Percentiles rank a stretch among this genome's conserved stretches.
Evolutionary conservation across 805 yeast species (phyloP).

Genomic region (Pachysolen tannophilus): DNA sequence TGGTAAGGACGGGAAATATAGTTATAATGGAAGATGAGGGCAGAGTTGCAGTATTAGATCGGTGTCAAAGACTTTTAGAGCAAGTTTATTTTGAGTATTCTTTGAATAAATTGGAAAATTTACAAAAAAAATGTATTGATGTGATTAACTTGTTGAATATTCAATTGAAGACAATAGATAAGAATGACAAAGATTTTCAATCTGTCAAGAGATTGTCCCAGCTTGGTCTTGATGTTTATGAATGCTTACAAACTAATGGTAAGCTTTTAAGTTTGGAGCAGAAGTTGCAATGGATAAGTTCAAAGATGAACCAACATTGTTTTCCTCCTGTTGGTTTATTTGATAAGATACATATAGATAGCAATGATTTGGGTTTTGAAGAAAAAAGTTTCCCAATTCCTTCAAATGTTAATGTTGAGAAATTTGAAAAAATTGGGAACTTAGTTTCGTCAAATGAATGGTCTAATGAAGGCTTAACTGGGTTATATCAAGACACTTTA

Average conservation of each 20-base stretch:
- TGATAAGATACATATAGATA: slow-evolving; percentile 5
- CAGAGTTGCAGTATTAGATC: slow-evolving; percentile 1
- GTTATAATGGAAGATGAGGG: too few relatives aligned
- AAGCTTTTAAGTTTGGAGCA: too few relatives aligned
- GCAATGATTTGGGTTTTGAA: not conserved
- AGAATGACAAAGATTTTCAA: too few relatives aligned
- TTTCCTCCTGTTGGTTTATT: slow-evolving; percentile 5
- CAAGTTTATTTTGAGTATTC: not conserved
- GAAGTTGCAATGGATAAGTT: slow-evolving; percentile 16
- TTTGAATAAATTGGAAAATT: not conserved
- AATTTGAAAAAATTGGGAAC: not conserved
- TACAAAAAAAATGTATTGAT: not conserved
- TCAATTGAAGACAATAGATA: not conserved
- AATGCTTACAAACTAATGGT: too few relatives aligned
- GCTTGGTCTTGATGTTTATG: too few relatives aligned
- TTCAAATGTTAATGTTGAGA: not conserved
- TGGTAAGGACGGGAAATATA: too few relatives aligned
- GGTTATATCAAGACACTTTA: slow-evolving; percentile 40
- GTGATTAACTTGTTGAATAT: slow-evolving; percentile 1
- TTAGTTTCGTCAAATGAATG: slow-evolving; percentile 6
- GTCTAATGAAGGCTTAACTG: slow-evolving; percentile 12
- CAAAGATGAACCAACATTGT: slow-evolving; percentile 7
- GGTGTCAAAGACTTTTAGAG: slow-evolving; percentile 4
- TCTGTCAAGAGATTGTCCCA: too few relatives aligned
- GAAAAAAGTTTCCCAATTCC: slow-evolving; percentile 4